Conservation (phyloP, 345 rosid genomes). For the Dipteronia dyeriana region DNA sequence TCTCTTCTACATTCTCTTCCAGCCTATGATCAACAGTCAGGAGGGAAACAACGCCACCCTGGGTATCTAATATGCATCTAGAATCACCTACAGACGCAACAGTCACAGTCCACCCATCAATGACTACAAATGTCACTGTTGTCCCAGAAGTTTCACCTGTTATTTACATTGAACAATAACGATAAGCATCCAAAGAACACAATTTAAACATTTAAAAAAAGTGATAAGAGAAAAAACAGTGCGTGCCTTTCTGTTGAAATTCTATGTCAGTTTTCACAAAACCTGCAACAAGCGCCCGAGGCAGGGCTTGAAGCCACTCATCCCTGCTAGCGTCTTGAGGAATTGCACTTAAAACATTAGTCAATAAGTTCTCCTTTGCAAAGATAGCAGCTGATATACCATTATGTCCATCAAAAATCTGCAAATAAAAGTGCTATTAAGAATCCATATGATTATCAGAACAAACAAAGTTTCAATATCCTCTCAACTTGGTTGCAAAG, state of each 20-base stretch:
- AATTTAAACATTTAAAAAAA: not conserved
- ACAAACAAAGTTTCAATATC: not conserved
- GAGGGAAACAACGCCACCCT: conserved; percentile 91
- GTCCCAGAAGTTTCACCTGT: conserved; percentile 99
- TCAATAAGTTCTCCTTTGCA: conserved; percentile 77
- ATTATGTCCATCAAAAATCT: conserved; percentile 98
- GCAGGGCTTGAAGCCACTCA: conserved; percentile 99
- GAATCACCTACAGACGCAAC: conserved; percentile 99
- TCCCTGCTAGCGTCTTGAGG: conserved; percentile 72
- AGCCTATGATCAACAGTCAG: conserved; percentile 98
- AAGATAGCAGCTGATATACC: conserved; percentile 98
- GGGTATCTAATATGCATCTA: conserved; percentile 96
- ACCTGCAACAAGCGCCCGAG: conserved; percentile 95
- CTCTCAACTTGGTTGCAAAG: not conserved
- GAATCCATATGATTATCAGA: conserved; percentile 13
- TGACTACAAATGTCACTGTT: conserved; percentile 92
- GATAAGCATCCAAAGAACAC: conserved; percentile 22
- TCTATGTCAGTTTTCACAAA: conserved; percentile 99
- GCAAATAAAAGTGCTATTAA: conserved; percentile 25
- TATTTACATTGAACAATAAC: conserved; percentile 27
- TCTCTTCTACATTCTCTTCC: conserved; percentile 96
- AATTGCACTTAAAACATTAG: conserved; percentile 89
- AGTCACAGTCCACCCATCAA: conserved; percentile 99
- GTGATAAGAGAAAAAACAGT: conserved; percentile 2
- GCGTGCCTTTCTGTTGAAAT: conserved; percentile 88